Base-by-base conservation (phyloP, 148 eudicot species). In the Dianthus caryophyllus region DNA sequence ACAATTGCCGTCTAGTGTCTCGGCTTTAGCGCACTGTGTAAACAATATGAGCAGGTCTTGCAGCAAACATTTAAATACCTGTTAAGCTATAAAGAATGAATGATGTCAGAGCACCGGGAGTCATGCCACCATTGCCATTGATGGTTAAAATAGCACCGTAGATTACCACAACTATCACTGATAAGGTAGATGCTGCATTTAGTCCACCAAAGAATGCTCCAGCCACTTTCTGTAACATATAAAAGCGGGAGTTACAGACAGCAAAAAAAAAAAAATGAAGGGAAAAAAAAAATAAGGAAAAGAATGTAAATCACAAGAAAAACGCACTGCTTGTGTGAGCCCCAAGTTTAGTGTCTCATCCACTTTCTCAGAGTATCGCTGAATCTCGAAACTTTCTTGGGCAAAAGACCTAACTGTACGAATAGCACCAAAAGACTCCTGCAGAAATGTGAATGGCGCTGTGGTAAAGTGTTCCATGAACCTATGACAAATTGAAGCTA, bases 341-440 rank as follows among this genome's bases (percentile, higher is more conserved):
- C 97, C 97, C 68, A 88, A 84, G 66, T 77, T 81, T 67, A 92
- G 70, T 26, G 97, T 84, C 71, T 85, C 97, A 9, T 92, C 87
- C 65, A 92, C 97, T 82, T 92, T 87, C 79, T 84, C 89, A n/a
- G 93, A 78, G 71, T 92, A 92, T 25, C 84, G 81, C 22, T 82
- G 72, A 56, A 72, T 77, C 76, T 82, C 90, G 66, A 75, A 81
- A 0, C 75, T 80, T 80, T 92, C 97, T 67, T 92, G 87, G 12
- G 97, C 97, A 79, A 92, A 92, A 53, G 97, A 85, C 81, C 96
- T 89, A 44, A 92, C 96, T 0, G 97, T 88, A 18, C 96, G 91
- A 47, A 92, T 75, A 9, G 97, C 97, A 49, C 97, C 97, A 75
- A 92, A 92, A 38, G 94, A 78, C 79, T 92, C 97, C 97, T 92